phyloP scores from a whole-genome alignment of 2,329 filamentous ascomycete species.

The Sphaerostilbella broomeana region DNA sequence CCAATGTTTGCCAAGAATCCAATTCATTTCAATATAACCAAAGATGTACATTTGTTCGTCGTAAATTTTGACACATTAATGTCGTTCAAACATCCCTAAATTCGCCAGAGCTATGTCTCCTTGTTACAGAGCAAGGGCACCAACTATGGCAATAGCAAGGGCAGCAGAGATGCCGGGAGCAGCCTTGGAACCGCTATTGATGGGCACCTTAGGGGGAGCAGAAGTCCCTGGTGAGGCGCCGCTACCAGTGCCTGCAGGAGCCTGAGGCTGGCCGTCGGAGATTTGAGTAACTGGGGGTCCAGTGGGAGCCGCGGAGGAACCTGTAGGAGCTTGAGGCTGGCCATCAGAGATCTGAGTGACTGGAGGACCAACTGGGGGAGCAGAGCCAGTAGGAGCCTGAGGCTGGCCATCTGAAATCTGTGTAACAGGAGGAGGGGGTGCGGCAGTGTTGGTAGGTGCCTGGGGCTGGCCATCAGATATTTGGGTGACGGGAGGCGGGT shows the following conservation, averaged over 20 bases:
- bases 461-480: slow-evolving; percentile 42
- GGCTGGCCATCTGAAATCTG: slow-evolving; percentile 44
- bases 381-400: slow-evolving; percentile 41
- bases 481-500: slow-evolving; percentile 30
- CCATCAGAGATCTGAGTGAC: slow-evolving; percentile 28
- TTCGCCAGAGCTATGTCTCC: not conserved
- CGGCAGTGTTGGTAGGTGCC: slow-evolving; percentile 37
- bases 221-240: slow-evolving; percentile 35
- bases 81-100: too few relatives aligned
- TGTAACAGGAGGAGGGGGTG: slow-evolving; percentile 40
- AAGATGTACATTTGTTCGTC: too few relatives aligned
- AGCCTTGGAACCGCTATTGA: slow-evolving; percentile 11
- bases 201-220: not conserved
- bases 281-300: slow-evolving; percentile 26
- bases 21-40: too few relatives aligned
- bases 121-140: slow-evolving; percentile 17
- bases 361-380: slow-evolving; percentile 26
- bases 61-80: too few relatives aligned
- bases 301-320: slow-evolving; percentile 31
- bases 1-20: too few relatives aligned
- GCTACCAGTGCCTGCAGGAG: slow-evolving; percentile 15
- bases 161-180: slow-evolving; percentile 12
- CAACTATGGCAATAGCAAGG: slow-evolving; percentile 16
- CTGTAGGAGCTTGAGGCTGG: slow-evolving; percentile 23
- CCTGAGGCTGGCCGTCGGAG: slow-evolving; percentile 26